phyloP scores from a whole-genome alignment of 352 stramenopile species.

The Peronosclerospora sorghi region DNA sequence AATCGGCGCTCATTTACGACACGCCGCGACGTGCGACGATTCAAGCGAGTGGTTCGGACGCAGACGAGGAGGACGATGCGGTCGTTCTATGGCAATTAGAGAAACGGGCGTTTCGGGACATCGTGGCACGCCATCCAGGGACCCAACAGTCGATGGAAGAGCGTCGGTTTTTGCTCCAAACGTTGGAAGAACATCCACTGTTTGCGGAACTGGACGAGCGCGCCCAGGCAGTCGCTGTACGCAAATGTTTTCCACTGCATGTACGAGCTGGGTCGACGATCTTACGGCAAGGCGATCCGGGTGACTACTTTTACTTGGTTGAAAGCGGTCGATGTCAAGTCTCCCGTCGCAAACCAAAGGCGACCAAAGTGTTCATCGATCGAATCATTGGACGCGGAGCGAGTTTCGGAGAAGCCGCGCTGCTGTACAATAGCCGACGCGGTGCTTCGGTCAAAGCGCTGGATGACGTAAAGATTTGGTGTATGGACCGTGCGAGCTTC shows the following conservation, averaged over 20 bases:
- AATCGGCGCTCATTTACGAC: constrained; percentile 79
- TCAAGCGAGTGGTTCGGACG: constrained; percentile 12
- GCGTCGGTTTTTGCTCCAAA: constrained; percentile 55
- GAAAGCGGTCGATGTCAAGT: constrained; percentile 71
- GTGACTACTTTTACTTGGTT: constrained; percentile 83
- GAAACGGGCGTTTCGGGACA: constrained; percentile 44
- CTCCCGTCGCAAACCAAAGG: constrained; percentile 50
- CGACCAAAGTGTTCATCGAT: constrained; percentile 43
- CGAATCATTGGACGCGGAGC: constrained; percentile 53
- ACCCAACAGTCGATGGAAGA: constrained; percentile 75
- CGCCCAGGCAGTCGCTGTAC: constrained; percentile 67
- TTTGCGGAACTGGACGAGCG: constrained; percentile 66
- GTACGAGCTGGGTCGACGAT: constrained; percentile 53
- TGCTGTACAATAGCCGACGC: constrained; percentile 94
- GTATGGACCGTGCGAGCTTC: constrained; percentile 83
- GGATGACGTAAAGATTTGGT: constrained; percentile 89
- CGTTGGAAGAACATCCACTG: constrained; percentile 59
- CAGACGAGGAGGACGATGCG: constrained; percentile 6
- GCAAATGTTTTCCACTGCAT: constrained; percentile 70
- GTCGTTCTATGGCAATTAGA: constrained; percentile 74
- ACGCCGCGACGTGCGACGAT: constrained; percentile 71
- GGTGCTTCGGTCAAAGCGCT: constrained; percentile 84
- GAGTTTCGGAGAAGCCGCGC: constrained; percentile 92
- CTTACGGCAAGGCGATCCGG: constrained; percentile 64
- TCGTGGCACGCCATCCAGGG: constrained; percentile 48